Conservation (phyloP, 2,329 filamentous ascomycete species). For the Penicillium vulpinum region DNA sequence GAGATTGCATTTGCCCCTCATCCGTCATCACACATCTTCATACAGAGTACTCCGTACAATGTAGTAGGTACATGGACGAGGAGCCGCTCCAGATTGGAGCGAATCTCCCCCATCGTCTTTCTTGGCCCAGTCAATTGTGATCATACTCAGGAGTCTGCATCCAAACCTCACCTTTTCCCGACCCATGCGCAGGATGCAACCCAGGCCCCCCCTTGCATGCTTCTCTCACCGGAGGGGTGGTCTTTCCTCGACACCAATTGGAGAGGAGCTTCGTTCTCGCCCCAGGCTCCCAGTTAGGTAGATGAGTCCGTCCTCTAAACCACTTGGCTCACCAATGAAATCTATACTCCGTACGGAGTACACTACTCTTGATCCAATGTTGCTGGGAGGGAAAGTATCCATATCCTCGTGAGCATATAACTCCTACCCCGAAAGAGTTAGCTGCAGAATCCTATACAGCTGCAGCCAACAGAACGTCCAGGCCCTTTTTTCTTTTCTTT, state of each 20-base stretch:
- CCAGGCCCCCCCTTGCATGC: slow-evolving; percentile 21
- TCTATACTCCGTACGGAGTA: too few relatives aligned
- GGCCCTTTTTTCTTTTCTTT: too few relatives aligned
- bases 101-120: neutral
- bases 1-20: slow-evolving; percentile 18
- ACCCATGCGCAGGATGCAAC: slow-evolving; percentile 17
- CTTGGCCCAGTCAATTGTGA: neutral
- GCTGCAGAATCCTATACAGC: neutral
- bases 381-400: neutral
- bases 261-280: slow-evolving; percentile 8
- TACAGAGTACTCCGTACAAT: neutral
- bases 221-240: slow-evolving; percentile 6
- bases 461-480: neutral
- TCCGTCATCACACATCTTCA: slow-evolving; percentile 16
- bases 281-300: neutral
- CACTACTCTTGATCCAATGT: neutral
- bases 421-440: neutral
- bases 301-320: neutral
- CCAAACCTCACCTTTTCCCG: neutral
- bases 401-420: slow-evolving; percentile 1
- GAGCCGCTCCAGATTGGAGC: neutral
- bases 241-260: slow-evolving; percentile 10
- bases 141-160: slow-evolving; percentile 13
- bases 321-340: neutral
- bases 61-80: neutral